Evolutionary conservation across 23 red algal species (phyloP), one percentile per base, ranked within the genome.

Genomic region (Agarophyton chilense): DNA sequence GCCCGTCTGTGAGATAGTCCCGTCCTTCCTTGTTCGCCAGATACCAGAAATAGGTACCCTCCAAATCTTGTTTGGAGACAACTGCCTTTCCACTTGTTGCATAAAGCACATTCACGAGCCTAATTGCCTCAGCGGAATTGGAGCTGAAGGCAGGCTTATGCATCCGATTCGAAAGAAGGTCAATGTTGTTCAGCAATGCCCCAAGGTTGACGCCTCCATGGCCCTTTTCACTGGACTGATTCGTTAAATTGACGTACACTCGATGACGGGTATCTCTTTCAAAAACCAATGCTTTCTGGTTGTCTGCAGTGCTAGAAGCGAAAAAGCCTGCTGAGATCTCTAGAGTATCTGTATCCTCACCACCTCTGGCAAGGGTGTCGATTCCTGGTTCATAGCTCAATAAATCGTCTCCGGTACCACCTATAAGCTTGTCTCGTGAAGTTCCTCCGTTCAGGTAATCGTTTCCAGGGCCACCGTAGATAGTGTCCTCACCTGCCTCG

Each of bases 1-100:
- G 65, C 2, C 65, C 65, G 25, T 72, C 65, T 6, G 65, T 72
- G 16, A 72, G 25, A 72, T 72, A 72, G n/a, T 72, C 65, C 43
- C 25, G 17, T 11, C 25, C 1, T 9, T 25, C 43, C 31, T 25
- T 45, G 65, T 72, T 72, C 12, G 25, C 16, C 34, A 72, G 65
- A 32, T 72, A 72, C 65, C 65, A 72, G 4, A 72, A 72, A 19
- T 43, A 72, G 6, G n/a, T 43, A 12, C 65, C 35, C 35, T 72
- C 43, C 36, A 72, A 19, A 22, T 11, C 6, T 25, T 72, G 35
- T 22, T 42, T 72, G 17, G 65, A 72, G 2, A 72, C 36, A 4
- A 4, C 43, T 8, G 35, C 43, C 31, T 72, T 17, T 24, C 56
- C 4, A 3, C n/a, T 16, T 43, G 12, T 28, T 9, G 5, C 1